Evolutionary conservation across 129 eudicot genomes (phyloP).

Genomic region (Dittrichia graveolens): DNA sequence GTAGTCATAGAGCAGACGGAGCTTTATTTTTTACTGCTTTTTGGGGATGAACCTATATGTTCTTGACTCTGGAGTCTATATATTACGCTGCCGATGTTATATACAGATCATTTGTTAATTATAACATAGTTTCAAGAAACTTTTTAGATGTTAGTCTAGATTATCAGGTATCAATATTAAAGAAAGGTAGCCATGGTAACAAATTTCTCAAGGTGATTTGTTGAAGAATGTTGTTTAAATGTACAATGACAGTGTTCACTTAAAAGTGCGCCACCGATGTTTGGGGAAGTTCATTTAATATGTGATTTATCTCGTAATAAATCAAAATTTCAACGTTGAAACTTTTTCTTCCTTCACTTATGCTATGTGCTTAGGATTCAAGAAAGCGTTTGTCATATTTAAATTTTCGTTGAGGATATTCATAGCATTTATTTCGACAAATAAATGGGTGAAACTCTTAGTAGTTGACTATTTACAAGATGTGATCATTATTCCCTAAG

Average conservation of each 20-base stretch:
- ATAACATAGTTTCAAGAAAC: constrained; percentile 8
- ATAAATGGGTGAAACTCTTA: background rate
- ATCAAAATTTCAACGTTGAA: background rate
- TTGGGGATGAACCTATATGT: background rate
- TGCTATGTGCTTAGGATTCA: background rate
- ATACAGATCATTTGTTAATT: background rate
- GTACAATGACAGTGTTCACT: background rate
- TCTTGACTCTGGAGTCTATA: background rate
- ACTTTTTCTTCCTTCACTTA: background rate
- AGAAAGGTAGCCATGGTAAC: constrained; percentile 3
- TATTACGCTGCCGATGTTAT: background rate
- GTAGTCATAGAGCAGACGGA: constrained; percentile 6
- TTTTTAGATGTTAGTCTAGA: background rate
- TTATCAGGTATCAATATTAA: constrained; percentile 3
- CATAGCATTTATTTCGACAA: background rate
- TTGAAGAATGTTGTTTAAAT: background rate
- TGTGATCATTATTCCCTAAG: background rate
- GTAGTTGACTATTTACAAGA: background rate
- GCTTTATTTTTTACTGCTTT: background rate
- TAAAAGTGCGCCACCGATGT: background rate
- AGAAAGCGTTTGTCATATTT: background rate
- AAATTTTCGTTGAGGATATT: background rate
- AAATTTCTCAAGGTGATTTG: background rate
- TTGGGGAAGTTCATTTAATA: background rate
- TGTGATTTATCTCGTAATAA: background rate